Evolutionary conservation across 192 early-diverging fungal genomes (phyloP).

Genomic region (Phlyctochytrium bullatum): DNA sequence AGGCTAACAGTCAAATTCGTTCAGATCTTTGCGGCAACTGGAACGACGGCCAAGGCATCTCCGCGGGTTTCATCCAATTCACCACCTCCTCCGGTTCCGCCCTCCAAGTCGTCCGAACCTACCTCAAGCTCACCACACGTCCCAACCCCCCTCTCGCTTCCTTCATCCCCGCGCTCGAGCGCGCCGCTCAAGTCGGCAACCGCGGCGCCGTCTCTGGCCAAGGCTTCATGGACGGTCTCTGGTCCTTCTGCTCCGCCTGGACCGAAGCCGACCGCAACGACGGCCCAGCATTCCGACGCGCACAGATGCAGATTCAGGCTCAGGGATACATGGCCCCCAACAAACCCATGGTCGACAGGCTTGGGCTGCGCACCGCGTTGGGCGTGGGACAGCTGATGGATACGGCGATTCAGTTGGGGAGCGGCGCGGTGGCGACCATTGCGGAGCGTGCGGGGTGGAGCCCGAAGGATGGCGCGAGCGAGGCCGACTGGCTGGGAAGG

Average conservation of each 20-base stretch:
- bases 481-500: neutral
- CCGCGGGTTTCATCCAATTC: slow-evolving; percentile 29
- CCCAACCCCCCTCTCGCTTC: neutral
- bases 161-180: neutral
- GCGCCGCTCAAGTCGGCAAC: neutral
- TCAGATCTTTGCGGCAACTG: slow-evolving; percentile 1
- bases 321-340: neutral
- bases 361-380: neutral
- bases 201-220: neutral
- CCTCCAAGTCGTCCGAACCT: slow-evolving; percentile 1
- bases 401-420: slow-evolving; percentile 6
- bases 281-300: neutral
- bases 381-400: neutral
- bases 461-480: neutral
- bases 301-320: neutral
- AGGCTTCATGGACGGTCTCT: slow-evolving; percentile 9
- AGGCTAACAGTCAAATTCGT: no score
- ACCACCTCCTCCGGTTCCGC: slow-evolving; percentile 20
- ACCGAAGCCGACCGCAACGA: slow-evolving; percentile 1
- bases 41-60: slow-evolving; percentile 24
- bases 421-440: neutral
- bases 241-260: slow-evolving; percentile 17
- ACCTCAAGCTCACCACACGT: neutral
- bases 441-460: neutral
- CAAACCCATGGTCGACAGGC: neutral